Percentiles rank a stretch among this genome's conserved stretches.
These are phyloP conservation scores for Begonia fuchsioides DNA, from an alignment of 306 rosid genomes.

Conservation along the genomic window DNA sequence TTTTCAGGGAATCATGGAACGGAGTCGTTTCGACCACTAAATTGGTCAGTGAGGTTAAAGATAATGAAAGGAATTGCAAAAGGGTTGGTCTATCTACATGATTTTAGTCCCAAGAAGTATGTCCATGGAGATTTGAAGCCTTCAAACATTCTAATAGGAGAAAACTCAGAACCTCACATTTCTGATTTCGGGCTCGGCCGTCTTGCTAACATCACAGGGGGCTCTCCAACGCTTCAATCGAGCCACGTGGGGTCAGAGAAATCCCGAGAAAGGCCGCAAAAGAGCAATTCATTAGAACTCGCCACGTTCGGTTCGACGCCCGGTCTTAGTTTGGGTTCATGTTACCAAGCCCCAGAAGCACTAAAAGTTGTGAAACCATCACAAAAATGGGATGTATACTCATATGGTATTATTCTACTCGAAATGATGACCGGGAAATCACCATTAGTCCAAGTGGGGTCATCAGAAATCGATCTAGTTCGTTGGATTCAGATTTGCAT, in stretches of 20 bases:
- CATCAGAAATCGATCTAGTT: conserved; percentile 73
- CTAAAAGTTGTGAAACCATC: conserved; percentile 71
- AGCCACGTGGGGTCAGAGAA: conserved; percentile 36
- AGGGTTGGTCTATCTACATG: conserved; percentile 82
- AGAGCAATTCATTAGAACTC: conserved; percentile 32
- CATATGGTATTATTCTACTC: conserved; percentile 65
- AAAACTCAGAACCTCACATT: conserved; percentile 62
- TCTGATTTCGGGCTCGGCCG: conserved; percentile 91
- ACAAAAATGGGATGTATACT: conserved; percentile 87
- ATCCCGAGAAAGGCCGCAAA: background rate
- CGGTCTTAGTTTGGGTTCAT: conserved; percentile 22
- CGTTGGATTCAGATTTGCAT: conserved; percentile 76
- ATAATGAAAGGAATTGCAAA: conserved; percentile 76
- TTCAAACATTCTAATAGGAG: conserved; percentile 62
- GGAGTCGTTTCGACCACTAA: conserved; percentile 33
- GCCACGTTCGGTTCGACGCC: conserved; percentile 12
- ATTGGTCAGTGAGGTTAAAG: conserved; percentile 57
- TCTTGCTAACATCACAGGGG: conserved; percentile 88
- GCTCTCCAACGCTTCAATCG: conserved; percentile 69
- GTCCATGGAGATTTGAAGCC: conserved; percentile 98
- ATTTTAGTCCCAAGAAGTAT: conserved; percentile 89
- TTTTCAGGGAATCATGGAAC: conserved; percentile 58
- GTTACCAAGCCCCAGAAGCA: conserved; percentile 74
- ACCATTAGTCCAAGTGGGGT: conserved; percentile 53
- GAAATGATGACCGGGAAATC: conserved; percentile 66